Base-by-base conservation (phyloP, 176 grass and related monocot species). In the Microstegium vimineum region DNA sequence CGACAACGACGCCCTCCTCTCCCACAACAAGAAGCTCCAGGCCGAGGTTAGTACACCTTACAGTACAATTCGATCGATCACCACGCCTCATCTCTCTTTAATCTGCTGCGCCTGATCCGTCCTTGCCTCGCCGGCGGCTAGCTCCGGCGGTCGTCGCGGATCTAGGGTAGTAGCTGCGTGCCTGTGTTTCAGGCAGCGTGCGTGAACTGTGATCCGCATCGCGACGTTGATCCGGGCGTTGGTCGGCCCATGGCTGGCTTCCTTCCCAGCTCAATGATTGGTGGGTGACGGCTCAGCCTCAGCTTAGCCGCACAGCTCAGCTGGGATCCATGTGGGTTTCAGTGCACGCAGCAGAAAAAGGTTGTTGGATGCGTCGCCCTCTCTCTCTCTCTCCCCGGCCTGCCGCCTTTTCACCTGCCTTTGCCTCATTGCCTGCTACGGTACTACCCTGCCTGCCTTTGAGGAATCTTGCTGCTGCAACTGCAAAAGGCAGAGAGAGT, bases 11-110 rank as follows among this genome's bases (percentile, higher is more conserved):
- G 86, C 84, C 6, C 89, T 94, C 57, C 79, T 90, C 88, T 78
- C 87, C 86, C 94, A 91, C 69, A 97, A 94, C 86, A 97, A 97
- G 84, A 97, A 88, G 73, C 94, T 97, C 83, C 94, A 94, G 25
- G 66, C 91, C 83, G 94, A 94, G 94, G 94, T 94, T 61, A 20
- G 27, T 30, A 0, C 32, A 6, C 3, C 23, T 3, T 14, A 2
- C 26, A 9, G 0, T 6, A n/a, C 22, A 23, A 26, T 59, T 25
- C 56, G 52, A 40, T 51, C 47, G 13, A 31, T 30, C 60, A 60
- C 4, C 60, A 6, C 16, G 16, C 35, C 5, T 38, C 12, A 22
- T 40, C 18, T 66, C 22, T 5, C 1, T n/a, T 28, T 26, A 22
- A 14, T 17, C 32, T 28, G 25, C 80, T 15, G 9, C 63, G 62